Evolutionary conservation across 2,329 filamentous ascomycete species (phyloP).

Genomic region (Aureobasidium melanogenum): DNA sequence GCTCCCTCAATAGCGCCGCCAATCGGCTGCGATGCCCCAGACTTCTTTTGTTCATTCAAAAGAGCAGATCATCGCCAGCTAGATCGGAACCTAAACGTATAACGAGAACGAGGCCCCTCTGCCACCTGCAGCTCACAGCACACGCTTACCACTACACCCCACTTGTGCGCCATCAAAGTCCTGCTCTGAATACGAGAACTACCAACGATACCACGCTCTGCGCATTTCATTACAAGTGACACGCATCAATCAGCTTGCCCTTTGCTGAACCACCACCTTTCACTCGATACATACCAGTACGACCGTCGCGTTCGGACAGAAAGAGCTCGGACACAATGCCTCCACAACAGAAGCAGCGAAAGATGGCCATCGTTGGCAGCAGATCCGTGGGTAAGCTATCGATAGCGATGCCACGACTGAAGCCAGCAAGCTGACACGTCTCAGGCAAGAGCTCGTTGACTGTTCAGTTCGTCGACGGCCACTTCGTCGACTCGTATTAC

Average conservation of each 20-base stretch:
- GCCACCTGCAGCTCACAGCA: background rate
- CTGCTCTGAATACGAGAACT: background rate
- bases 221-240: background rate
- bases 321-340: conserved; percentile 37
- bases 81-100: background rate
- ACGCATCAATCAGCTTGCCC: background rate
- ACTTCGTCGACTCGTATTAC: conserved; percentile 98
- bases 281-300: background rate
- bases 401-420: background rate
- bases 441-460: conserved; percentile 94
- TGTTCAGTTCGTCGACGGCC: conserved; percentile 92
- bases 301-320: background rate
- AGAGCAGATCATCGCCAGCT: background rate
- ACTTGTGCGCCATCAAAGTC: background rate
- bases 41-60: conserved; percentile 9
- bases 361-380: conserved; percentile 92
- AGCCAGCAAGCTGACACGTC: conserved; percentile 3
- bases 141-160: background rate
- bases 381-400: conserved; percentile 69
- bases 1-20: background rate
- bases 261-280: background rate
- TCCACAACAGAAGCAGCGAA: conserved; percentile 73
- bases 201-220: background rate
- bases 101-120: background rate
- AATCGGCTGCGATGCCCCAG: conserved; percentile 2